These are phyloP conservation scores for Suillus sp. DNA, from an alignment of 768 basidiomycete genomes.

Conservation along the genomic window DNA sequence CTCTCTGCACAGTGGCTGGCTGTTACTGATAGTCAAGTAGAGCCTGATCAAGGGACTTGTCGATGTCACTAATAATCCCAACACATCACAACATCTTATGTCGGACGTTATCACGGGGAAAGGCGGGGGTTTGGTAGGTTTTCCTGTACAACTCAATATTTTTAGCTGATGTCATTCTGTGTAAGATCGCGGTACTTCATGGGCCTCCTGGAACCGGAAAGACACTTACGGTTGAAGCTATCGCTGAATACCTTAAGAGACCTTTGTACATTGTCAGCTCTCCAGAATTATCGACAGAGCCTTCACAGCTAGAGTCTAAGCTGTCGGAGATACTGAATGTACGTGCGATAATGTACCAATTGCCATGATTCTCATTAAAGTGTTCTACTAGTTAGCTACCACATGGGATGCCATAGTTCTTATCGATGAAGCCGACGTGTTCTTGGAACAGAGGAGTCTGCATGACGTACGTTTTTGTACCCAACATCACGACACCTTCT, in stretches of 20 bases:
- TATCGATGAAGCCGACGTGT: constrained; percentile 48
- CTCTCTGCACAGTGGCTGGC: neutral
- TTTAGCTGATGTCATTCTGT: neutral
- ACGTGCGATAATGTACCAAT: neutral
- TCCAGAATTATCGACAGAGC: constrained; percentile 55
- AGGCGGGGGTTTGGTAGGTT: constrained; percentile 60
- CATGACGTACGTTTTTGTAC: constrained; percentile 39
- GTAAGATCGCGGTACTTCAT: constrained; percentile 26
- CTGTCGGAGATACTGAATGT: constrained; percentile 32
- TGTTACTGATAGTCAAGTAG: constrained; percentile 38
- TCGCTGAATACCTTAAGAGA: constrained; percentile 53
- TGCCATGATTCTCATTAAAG: constrained; percentile 22
- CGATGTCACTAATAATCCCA: constrained; percentile 27
- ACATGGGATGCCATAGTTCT: constrained; percentile 61
- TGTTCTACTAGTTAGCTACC: constrained; percentile 55
- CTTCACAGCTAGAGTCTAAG: constrained; percentile 42
- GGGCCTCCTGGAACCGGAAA: constrained; percentile 41
- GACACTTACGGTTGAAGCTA: constrained; percentile 62
- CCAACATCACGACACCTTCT: neutral
- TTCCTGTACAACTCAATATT: neutral
- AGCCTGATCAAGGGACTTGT: constrained; percentile 30
- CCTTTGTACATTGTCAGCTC: constrained; percentile 56
- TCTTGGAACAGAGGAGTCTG: constrained; percentile 6
- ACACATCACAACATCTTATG: constrained; percentile 22
- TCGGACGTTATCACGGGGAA: constrained; percentile 64